phyloP scores from a whole-genome alignment of 2,329 filamentous ascomycete genomes.

The Chalaropsis thielavioides region DNA sequence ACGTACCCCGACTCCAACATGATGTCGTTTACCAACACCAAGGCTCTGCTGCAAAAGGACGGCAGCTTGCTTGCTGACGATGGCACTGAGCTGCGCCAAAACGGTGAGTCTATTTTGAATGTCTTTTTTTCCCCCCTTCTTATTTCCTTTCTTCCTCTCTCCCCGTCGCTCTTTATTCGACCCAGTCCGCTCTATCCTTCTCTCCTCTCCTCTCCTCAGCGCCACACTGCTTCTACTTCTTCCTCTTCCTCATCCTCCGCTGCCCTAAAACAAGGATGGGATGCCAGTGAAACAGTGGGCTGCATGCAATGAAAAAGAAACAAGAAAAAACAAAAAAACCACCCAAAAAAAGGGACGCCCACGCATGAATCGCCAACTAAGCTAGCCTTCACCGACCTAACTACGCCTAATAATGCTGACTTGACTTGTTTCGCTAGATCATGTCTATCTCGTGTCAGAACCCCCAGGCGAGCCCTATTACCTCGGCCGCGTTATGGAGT shows the following conservation, averaged over 20 bases:
- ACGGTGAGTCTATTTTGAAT: slow-evolving; percentile 49
- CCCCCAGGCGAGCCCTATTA: slow-evolving; percentile 97
- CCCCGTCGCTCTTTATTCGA: neutral
- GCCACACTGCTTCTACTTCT: too few relatives aligned
- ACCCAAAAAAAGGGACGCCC: neutral
- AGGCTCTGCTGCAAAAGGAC: slow-evolving; percentile 49
- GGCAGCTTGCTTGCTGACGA: slow-evolving; percentile 79
- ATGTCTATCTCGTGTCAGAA: slow-evolving; percentile 94
- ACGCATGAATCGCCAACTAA: too few relatives aligned
- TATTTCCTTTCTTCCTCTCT: neutral
- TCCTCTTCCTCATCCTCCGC: neutral
- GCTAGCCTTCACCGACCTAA: neutral
- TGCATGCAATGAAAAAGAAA: neutral
- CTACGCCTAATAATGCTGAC: neutral
- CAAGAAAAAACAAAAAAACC: neutral
- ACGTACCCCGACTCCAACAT: slow-evolving; percentile 57
- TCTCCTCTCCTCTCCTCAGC: neutral
- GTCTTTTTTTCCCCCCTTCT: neutral
- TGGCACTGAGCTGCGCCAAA: slow-evolving; percentile 65
- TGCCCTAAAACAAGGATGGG: neutral
- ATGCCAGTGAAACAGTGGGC: neutral
- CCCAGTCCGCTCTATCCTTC: too few relatives aligned
- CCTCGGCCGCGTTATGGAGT: slow-evolving; percentile 95
- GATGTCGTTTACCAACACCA: slow-evolving; percentile 68
- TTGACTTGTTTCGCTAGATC: slow-evolving; percentile 29